Base-by-base conservation (phyloP, 306 rosid species). In the Hippophae gyantsensis region DNA sequence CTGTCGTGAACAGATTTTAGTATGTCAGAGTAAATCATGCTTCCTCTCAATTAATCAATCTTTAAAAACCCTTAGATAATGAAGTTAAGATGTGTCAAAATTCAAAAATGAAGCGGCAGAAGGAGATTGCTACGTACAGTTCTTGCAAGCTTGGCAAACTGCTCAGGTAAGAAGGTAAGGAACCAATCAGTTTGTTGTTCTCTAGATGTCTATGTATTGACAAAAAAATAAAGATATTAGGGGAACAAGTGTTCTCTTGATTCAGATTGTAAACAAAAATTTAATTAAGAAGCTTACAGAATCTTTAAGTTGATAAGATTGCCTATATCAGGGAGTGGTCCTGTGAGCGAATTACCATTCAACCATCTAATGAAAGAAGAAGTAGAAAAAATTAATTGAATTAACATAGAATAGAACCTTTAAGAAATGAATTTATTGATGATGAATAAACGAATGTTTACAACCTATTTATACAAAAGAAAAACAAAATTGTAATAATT, bases 311-410 rank as follows among this genome's bases (percentile, higher is more conserved):
- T 82, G 64, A 88, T 57, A 38, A 92, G 99, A 78, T 76, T 85
- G 70, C 85, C 82, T 69, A 88, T 68, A 85, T 88, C 99, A 56
- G 99, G 96, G 51, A 92, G 80, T 55, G 71, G 69, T 58, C 96
- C 99, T 18, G 79, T 76, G 47, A 92, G 81, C 67, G 74, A 69
- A 74, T 92, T 92, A 38, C 82, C 82, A 64, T 73, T 84, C 74
- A 92, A 71, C 99, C 96, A 81, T 84, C 99, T 88, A 76, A 67
- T 12, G 51, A 66, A 18, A 60, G 13, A 48, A 54, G 23, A 18
- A 0, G 23, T 18, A 45, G 56, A 61, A 0, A 6, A 23, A 42
- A 18, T 18, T 38, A 42, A 13, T 5, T 52, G 45, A 43, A 61
- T 6, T 66, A 11, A 23, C 63, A 64, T 61, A 26, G 10, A 60